phyloP scores from a whole-genome alignment of 768 basidiomycete genomes.

The Termitomyces sp. region DNA sequence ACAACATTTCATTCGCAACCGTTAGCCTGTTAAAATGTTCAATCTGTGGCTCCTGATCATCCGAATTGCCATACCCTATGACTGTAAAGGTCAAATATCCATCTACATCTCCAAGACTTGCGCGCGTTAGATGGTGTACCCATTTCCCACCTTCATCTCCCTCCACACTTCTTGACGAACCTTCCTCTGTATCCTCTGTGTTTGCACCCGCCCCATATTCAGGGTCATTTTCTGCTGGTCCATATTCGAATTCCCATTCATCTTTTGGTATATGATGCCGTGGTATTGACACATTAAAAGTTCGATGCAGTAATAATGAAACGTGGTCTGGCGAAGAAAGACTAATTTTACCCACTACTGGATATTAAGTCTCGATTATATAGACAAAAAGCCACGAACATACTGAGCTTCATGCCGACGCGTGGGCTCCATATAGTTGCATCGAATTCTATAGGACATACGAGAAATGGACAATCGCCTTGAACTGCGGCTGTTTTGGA shows the following conservation, averaged over 20 bases:
- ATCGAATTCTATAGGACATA: conserved; percentile 71
- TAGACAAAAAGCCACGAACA: conserved; percentile 16
- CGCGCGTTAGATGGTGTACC: conserved; percentile 68
- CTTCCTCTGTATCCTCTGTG: conserved; percentile 18
- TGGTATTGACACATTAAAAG: conserved; percentile 95
- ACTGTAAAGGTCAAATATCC: conserved; percentile 80
- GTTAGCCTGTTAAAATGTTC: conserved; percentile 50
- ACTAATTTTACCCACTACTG: conserved; percentile 75
- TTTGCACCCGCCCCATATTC: conserved; percentile 46
- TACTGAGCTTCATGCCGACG: conserved; percentile 76
- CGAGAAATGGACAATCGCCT: conserved; percentile 80
- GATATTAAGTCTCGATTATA: conserved; percentile 1
- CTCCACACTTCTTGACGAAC: conserved; percentile 19
- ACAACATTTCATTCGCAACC: conserved; percentile 91
- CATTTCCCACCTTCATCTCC: conserved; percentile 62
- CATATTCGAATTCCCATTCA: conserved; percentile 83
- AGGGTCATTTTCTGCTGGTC: conserved; percentile 74
- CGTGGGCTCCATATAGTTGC: conserved; percentile 86
- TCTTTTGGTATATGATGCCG: conserved; percentile 82
- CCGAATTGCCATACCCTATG: conserved; percentile 58
- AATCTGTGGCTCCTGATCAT: conserved; percentile 2
- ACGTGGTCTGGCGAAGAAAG: conserved; percentile 91
- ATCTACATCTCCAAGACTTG: conserved; percentile 59
- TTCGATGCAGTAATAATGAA: conserved; percentile 82
- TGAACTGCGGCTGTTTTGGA: conserved; percentile 60